Conservation (phyloP, 2,329 filamentous ascomycete species). For the Xylaria sp. region DNA sequence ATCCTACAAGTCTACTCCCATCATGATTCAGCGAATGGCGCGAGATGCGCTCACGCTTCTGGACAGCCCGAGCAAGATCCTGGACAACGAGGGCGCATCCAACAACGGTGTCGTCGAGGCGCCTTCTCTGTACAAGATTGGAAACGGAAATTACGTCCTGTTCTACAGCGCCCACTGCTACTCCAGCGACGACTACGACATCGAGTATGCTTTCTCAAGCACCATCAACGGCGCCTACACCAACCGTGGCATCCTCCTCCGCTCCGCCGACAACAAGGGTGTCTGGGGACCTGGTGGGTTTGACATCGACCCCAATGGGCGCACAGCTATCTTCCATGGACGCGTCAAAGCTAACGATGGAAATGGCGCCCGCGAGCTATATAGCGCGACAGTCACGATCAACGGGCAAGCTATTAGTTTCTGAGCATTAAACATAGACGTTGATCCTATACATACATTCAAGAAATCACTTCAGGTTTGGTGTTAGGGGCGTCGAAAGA, state of each 20-base stretch:
- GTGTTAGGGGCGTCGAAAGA: neutral
- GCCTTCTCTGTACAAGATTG: conserved; percentile 46
- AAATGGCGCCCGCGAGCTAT: conserved; percentile 40
- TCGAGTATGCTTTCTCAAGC: conserved; percentile 48
- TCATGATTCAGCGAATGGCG: conserved; percentile 46
- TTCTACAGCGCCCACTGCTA: conserved; percentile 50
- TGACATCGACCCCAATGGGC: conserved; percentile 48
- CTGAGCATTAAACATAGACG: neutral
- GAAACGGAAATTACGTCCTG: conserved; percentile 43
- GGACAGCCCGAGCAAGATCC: conserved; percentile 41
- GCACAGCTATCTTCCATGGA: conserved; percentile 46
- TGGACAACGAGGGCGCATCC: conserved; percentile 45
- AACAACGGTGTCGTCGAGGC: conserved; percentile 49
- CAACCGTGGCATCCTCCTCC: conserved; percentile 46
- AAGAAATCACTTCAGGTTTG: neutral
- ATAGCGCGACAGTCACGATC: conserved; percentile 43
- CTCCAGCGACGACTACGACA: conserved; percentile 49
- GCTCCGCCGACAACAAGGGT: conserved; percentile 44
- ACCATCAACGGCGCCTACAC: conserved; percentile 46
- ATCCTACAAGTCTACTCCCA: conserved; percentile 45
- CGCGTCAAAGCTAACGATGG: conserved; percentile 39
- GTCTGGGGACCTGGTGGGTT: conserved; percentile 47
- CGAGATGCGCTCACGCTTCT: conserved; percentile 46
- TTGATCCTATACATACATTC: conserved; percentile 11
- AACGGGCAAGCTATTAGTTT: conserved; percentile 38